Evolutionary conservation across 768 basidiomycete species (phyloP).

Genomic region (Suillus subaureus): DNA sequence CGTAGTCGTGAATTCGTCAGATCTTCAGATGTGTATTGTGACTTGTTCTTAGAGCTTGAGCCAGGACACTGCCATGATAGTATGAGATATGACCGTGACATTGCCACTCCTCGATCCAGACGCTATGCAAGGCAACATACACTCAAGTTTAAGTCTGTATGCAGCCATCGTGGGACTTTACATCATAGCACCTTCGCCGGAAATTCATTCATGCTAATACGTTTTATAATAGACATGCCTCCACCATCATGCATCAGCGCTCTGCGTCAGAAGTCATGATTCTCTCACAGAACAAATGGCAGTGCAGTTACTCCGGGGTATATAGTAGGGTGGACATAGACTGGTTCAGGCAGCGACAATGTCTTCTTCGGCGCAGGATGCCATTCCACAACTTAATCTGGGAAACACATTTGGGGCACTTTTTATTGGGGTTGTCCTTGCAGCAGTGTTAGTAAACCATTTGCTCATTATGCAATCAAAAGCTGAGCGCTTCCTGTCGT

Average conservation of each 20-base stretch:
- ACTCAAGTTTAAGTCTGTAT: no score
- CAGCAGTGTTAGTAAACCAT: neutral
- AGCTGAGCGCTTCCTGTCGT: neutral
- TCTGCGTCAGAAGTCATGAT: neutral
- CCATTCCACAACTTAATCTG: neutral
- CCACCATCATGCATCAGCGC: neutral
- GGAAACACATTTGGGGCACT: slow-evolving; percentile 1
- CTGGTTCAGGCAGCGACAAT: neutral
- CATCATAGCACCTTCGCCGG: no score
- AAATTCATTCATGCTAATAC: no score
- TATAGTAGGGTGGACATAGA: neutral
- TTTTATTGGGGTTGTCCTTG: neutral
- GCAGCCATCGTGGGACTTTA: no score
- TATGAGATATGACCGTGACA: no score
- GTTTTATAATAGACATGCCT: no score
- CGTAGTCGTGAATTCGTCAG: no score
- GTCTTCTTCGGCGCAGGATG: neutral
- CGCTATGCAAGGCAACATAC: no score
- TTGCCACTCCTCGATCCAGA: no score
- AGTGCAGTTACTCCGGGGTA: neutral
- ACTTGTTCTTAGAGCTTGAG: no score
- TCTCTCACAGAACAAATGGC: neutral
- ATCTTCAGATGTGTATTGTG: no score
- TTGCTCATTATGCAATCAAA: neutral
- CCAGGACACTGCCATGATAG: no score